Percentiles rank a stretch among this genome's conserved stretches.
Conservation (phyloP, 2,329 filamentous ascomycete species). For the Epichloe sylvatica region DNA sequence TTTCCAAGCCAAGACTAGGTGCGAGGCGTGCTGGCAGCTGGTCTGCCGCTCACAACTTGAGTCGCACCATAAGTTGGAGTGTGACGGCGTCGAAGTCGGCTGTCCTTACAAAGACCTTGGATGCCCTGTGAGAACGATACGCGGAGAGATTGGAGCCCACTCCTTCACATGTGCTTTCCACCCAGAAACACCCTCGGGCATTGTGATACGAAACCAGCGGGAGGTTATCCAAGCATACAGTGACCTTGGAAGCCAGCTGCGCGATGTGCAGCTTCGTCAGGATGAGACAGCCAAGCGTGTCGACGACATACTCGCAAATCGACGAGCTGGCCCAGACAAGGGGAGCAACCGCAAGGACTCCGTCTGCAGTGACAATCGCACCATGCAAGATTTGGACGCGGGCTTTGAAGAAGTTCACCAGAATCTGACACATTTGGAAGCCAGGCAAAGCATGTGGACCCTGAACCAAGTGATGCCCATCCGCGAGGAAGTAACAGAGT, state of each 20-base stretch:
- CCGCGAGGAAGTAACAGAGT: conserved; percentile 48
- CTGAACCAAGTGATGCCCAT: conserved; percentile 48
- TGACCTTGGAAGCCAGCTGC: conserved; percentile 22
- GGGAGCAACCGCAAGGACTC: conserved; percentile 16
- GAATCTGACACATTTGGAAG: conserved; percentile 43
- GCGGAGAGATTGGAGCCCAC: conserved; percentile 30
- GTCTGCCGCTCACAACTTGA: conserved; percentile 32
- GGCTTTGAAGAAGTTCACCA: conserved; percentile 43
- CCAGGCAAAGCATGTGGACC: conserved; percentile 45
- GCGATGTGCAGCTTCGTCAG: conserved; percentile 21
- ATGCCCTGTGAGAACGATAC: conserved; percentile 21
- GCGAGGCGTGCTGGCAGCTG: conserved; percentile 32
- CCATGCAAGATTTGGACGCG: conserved; percentile 29
- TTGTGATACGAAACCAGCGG: conserved; percentile 35
- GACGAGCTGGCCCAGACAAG: conserved; percentile 9
- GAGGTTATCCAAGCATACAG: conserved; percentile 31
- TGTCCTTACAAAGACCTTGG: conserved; percentile 29
- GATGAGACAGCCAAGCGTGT: conserved; percentile 20
- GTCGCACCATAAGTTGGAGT: conserved; percentile 33
- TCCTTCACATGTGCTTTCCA: conserved; percentile 36
- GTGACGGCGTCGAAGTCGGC: conserved; percentile 35
- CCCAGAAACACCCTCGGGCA: conserved; percentile 32
- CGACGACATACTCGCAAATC: conserved; percentile 25
- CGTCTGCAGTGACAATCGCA: conserved; percentile 34
- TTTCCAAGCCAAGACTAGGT: conserved; percentile 32